Base-by-base conservation (phyloP, 495 filamentous ascomycete species). In the Melanomma pulvis-pyrius region DNA sequence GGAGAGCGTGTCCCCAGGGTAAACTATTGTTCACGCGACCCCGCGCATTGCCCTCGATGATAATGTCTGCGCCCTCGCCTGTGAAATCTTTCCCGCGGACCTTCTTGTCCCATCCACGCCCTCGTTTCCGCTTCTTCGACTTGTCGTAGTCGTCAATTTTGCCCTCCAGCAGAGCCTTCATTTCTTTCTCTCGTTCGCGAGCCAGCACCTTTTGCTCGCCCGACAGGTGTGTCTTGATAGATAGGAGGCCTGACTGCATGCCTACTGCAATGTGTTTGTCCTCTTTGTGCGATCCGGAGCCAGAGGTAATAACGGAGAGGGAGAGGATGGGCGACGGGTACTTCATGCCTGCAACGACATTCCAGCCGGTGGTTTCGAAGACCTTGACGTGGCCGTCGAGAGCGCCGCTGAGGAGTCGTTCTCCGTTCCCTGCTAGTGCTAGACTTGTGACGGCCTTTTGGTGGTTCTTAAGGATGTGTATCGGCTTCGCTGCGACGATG, bases 381-480 rank as follows among this genome's bases (percentile, higher is more conserved):
- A 98, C 84, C 79, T 99, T 99, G 77, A 99, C 84, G 74, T 97
- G 94, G 15, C 96, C 96, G 76, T 99, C 94, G 32, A 99, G 80
- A 17, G 87, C 89, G 75, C 92, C 96, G 73, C 85, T 91, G 63
- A 99, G 83, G 51, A 99, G 81, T 48, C 96, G 84, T 52, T 86
- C 86, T 19, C 88, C 86, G 68, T 90, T 87, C 29, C 90, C 91
- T 0, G 92, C 94, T n/a, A 87, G 74, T 17, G 82, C 81, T 34
- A 99, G 82, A 3, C 90, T 85, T 0, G 94, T 98, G 30, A 99
- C 92, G 0, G 94, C 96, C 85, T 97, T 98, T 77, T 99, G 94
- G 76, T 99, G 96, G 73, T 92, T 97, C 59, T 89, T 87, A 47
- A 99, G 88, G 62, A 96, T 79, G 36, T 92, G 88, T 47, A 93